phyloP scores from a whole-genome alignment of 805 yeast species.

The Millerago galiae region DNA sequence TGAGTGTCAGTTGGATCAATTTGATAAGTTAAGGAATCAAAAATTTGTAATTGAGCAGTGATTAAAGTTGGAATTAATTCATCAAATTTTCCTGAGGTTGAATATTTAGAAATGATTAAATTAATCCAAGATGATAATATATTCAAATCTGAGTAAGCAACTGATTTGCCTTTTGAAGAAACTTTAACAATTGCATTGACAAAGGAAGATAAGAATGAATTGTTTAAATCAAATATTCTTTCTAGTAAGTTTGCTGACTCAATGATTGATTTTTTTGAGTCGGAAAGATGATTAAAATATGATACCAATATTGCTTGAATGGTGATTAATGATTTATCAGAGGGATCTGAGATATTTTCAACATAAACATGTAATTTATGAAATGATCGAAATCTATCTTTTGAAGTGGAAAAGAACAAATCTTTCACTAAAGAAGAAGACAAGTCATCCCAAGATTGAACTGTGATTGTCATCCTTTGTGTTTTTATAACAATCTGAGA shows the following conservation, averaged over 20 bases:
- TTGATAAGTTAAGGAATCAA: constrained; percentile 16
- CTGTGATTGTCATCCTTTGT: constrained; percentile 5
- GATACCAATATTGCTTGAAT: constrained; percentile 15
- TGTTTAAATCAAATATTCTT: constrained; percentile 10
- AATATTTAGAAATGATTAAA: constrained; percentile 26
- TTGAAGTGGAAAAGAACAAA: constrained; percentile 15
- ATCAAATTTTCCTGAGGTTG: constrained; percentile 22
- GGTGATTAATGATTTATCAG: constrained; percentile 12
- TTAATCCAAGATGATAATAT: constrained; percentile 55
- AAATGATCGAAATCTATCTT: constrained; percentile 20
- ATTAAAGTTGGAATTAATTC: constrained; percentile 24
- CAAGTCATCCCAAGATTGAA: constrained; percentile 15
- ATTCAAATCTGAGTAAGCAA: constrained; percentile 51
- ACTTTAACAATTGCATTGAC: constrained; percentile 24
- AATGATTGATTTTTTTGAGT: constrained; percentile 3
- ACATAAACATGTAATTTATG: constrained; percentile 7
- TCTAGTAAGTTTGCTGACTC: constrained; percentile 11
- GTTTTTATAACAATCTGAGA: background rate
- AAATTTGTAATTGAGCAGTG: constrained; percentile 30
- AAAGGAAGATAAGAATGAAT: constrained; percentile 6
- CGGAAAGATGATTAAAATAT: constrained; percentile 13
- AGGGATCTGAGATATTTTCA: background rate
- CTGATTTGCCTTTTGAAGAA: constrained; percentile 26
- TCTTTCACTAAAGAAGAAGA: constrained; percentile 17
- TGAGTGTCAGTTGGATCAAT: constrained; percentile 28